Base-by-base conservation (phyloP, 495 filamentous ascomycete genomes). In the Penicillium paradoxum region DNA sequence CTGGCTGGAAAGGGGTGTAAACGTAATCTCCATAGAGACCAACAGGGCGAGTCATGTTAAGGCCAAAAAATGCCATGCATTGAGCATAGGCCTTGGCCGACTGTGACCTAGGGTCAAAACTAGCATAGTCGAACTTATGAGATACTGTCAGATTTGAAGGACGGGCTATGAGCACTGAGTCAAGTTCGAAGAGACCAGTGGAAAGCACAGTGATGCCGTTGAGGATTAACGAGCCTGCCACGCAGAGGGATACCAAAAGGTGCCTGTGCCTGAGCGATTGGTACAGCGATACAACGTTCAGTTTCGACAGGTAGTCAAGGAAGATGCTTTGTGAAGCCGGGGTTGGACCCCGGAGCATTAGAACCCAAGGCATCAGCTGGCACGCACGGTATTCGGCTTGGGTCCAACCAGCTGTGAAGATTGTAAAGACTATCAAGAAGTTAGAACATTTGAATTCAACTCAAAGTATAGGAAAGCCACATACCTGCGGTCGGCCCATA, bases 281-380 rank as follows among this genome's bases (percentile, higher is more conserved):
- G 18, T 33, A 56, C 2, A 56, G 37, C 1, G 49, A 36, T n/a
- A 40, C 13, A 15, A 55, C 40, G 18, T 53, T 56, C 57, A 53
- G 53, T 10, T 36, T 42, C 5, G 57, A 56, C 4, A 60, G 6
- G 21, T 60, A 56, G 39, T 60, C 57, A 17, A 60, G 57, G 18
- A 56, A 50, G 8, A 60, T 42, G 25, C 47, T 49, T 14, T 56
- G 43, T 13, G 53, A 49, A 14, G 52, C 49, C 3, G 39, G 32
- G 13, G 29, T 52, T 1, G 44, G 57, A 4, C 45, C 48, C 1
- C 18, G 49, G 11, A 3, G 24, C 53, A 60, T 53, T 14, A 46
- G 13, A 29, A 50, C 15, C 53, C 57, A 60, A 3, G 24, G 24
- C 24, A 27, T 27, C 24, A 27, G 7, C 7, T 27, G 24, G 24